A percentile compares a stretch with the other conserved stretches of the same genome.
Evolutionary conservation across 2,329 filamentous ascomycete genomes (phyloP).

Genomic region (Blastomyces parvus): DNA sequence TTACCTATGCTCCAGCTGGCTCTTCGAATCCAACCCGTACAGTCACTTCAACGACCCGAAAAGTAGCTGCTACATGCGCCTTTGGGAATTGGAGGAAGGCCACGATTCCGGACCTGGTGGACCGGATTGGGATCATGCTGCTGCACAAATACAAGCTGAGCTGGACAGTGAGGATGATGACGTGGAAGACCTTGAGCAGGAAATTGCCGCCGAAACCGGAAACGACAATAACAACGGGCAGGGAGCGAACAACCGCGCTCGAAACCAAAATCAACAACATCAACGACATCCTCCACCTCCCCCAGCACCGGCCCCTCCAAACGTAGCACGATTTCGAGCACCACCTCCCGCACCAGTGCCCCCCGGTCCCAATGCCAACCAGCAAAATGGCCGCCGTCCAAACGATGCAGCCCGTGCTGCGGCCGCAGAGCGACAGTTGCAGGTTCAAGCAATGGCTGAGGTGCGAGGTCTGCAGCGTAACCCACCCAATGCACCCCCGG

Average conservation of each 20-base stretch:
- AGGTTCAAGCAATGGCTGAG: conserved; percentile 4
- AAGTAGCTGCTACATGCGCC: conserved; percentile 66
- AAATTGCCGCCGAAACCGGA: conserved; percentile 19
- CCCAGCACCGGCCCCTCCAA: conserved; percentile 33
- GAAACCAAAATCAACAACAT: conserved; percentile 21
- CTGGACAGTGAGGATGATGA: conserved; percentile 12
- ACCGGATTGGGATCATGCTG: conserved; percentile 6
- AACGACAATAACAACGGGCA: conserved; percentile 19
- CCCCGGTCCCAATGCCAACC: conserved; percentile 16
- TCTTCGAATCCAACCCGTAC: conserved; percentile 73
- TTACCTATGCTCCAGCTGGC: conserved; percentile 84
- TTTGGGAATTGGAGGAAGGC: conserved; percentile 84
- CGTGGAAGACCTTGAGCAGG: conserved; percentile 11
- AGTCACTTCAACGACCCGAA: conserved; percentile 68
- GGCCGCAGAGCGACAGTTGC: conserved; percentile 6
- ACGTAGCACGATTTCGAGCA: conserved; percentile 26
- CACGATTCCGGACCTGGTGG: conserved; percentile 46
- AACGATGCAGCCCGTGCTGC: conserved; percentile 12
- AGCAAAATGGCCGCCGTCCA: conserved; percentile 12
- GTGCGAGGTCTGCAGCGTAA: conserved; percentile 4
- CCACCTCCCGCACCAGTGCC: conserved; percentile 30
- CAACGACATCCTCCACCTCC: conserved; percentile 27
- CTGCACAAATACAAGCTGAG: conserved; percentile 16
- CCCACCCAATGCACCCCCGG: conserved; percentile 13
- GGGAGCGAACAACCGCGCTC: conserved; percentile 17